Evolutionary conservation across 2,329 filamentous ascomycete genomes (phyloP).

Genomic region (Neopestalotiopsis sp.): DNA sequence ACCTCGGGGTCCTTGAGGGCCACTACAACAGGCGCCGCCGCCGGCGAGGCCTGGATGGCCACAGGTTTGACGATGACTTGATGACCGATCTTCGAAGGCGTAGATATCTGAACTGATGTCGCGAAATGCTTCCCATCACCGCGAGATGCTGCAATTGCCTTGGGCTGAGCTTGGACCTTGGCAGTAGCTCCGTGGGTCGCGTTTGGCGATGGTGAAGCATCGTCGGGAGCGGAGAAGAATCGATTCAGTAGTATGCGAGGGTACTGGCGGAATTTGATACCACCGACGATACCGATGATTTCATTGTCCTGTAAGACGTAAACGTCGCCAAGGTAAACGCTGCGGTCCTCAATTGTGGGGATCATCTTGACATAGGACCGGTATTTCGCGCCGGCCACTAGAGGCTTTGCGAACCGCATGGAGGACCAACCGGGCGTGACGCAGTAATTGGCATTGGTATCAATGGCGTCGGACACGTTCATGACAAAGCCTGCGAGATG

Average conservation of each 20-base stretch:
- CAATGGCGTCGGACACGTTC: slow-evolving; percentile 42
- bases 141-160: too few relatives aligned
- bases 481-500: slow-evolving; percentile 46
- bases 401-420: slow-evolving; percentile 35
- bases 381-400: slow-evolving; percentile 38
- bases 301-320: slow-evolving; percentile 39
- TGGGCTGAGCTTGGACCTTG: background rate
- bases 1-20: background rate
- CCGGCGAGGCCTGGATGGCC: background rate
- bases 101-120: too few relatives aligned
- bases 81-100: too few relatives aligned
- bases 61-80: background rate
- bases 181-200: background rate
- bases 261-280: slow-evolving; percentile 42
- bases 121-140: too few relatives aligned
- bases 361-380: slow-evolving; percentile 45
- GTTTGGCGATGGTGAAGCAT: background rate
- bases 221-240: slow-evolving; percentile 44
- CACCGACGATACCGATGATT: slow-evolving; percentile 38
- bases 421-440: slow-evolving; percentile 44
- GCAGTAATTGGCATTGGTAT: slow-evolving; percentile 38
- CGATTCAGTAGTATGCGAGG: slow-evolving; percentile 41
- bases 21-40: background rate
- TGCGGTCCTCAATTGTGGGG: slow-evolving; percentile 32
- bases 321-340: slow-evolving; percentile 38